Base-by-base conservation (phyloP, 208 protist species). In the Kentomonas sorsogonicus region DNA sequence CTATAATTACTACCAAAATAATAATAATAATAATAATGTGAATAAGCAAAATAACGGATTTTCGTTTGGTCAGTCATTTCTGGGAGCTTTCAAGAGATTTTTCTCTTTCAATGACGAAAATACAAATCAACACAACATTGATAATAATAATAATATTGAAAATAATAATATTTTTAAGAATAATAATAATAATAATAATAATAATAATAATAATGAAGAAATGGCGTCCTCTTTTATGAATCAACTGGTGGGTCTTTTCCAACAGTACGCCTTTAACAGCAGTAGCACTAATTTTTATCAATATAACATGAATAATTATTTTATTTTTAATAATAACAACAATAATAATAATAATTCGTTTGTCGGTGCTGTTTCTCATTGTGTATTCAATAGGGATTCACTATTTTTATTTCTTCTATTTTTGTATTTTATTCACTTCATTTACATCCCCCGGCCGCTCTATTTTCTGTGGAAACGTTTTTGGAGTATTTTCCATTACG, bases 131-230 rank as follows among this genome's bases (percentile, higher is more conserved):
- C 11, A 41, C 16, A 11, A 11, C 16, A 41, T 18, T 41, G 13
- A 41, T 41, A 11, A 11, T 41, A 11, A 41, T 41, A 11, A 11
- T 41, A 11, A 11, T 41, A 41, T 18, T 41, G 13, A 11, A 18
- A 41, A 41, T 41, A 11, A 41, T 41, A 11, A 11, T 41, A 11
- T 18, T 41, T 16, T 16, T 41, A 11, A 41, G 11, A 11, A 41
- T 41, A 11, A 41, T 41, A 41, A 41, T 41, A 41, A 41, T 41
- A 48, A 48, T 48, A 48, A 48, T 48, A 48, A 48, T 48, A 6
- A 48, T 48, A 6, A 48, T 20, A 48, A 15, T 48, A 6, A 6
- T 48, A 48, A 48, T 48, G 6, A n/a, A n/a, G n/a, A n/a, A n/a
- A n/a, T n/a, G n/a, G n/a, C n/a, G n/a, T n/a, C n/a, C n/a, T n/a